phyloP scores from a whole-genome alignment of 495 filamentous ascomycete genomes.

The Monascus purpureus region DNA sequence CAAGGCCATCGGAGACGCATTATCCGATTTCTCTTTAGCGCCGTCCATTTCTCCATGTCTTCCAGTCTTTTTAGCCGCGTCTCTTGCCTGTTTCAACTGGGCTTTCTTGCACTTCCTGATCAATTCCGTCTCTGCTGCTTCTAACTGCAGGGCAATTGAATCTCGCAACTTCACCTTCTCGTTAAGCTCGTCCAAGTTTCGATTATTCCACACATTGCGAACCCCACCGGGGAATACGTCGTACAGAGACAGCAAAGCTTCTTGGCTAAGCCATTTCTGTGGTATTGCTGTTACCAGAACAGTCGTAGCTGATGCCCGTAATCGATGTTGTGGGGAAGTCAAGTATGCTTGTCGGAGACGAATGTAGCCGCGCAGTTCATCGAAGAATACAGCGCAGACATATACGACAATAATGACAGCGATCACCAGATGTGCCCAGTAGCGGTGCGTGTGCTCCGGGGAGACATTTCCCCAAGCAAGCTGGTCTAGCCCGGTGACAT shows the following conservation, averaged over 20 bases:
- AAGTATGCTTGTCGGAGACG: slow-evolving; percentile 87
- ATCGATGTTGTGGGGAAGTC: slow-evolving; percentile 87
- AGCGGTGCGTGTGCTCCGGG: slow-evolving; percentile 51
- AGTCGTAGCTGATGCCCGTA: slow-evolving; percentile 91
- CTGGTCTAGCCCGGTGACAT: slow-evolving; percentile 60
- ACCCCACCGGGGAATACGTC: slow-evolving; percentile 95
- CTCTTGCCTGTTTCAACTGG: slow-evolving; percentile 50
- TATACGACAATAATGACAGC: slow-evolving; percentile 70
- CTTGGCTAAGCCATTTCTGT: slow-evolving; percentile 68
- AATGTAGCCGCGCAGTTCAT: slow-evolving; percentile 81
- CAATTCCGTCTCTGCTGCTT: slow-evolving; percentile 72
- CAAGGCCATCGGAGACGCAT: slow-evolving; percentile 47
- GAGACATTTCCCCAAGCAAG: slow-evolving; percentile 88
- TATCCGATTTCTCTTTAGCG: slow-evolving; percentile 24
- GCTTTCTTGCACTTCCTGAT: slow-evolving; percentile 65
- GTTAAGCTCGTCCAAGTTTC: slow-evolving; percentile 74
- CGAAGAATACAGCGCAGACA: slow-evolving; percentile 78
- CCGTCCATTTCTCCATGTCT: slow-evolving; percentile 40
- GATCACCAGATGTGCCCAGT: slow-evolving; percentile 81
- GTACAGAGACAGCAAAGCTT: slow-evolving; percentile 72
- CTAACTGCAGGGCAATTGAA: slow-evolving; percentile 54
- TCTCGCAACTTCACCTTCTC: slow-evolving; percentile 75
- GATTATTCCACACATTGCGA: slow-evolving; percentile 92
- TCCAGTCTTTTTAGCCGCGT: slow-evolving; percentile 49
- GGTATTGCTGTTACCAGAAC: slow-evolving; percentile 87